A percentile compares a stretch with the other conserved stretches of the same genome.
Evolutionary conservation across 2,329 filamentous ascomycete genomes (phyloP).

Genomic region (Magnaporthiopsis rhizophila): DNA sequence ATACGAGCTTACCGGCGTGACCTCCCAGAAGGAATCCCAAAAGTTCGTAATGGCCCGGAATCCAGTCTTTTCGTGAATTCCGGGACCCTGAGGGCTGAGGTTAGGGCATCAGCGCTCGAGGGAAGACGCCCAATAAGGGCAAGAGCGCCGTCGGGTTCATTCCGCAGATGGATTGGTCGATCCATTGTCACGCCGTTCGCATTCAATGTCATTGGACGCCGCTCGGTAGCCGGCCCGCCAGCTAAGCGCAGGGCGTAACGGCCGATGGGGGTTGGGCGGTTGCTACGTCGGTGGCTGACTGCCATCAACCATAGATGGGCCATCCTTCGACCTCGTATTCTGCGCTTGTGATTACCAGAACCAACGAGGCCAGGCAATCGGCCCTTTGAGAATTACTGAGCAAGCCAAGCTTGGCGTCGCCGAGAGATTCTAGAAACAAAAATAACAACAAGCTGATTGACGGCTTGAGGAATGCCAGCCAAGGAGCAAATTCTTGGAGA

Average conservation of each 20-base stretch:
- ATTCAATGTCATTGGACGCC: neutral
- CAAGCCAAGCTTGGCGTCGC: no score
- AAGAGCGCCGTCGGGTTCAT: neutral
- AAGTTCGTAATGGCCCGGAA: neutral
- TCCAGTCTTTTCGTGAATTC: neutral
- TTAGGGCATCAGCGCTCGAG: neutral
- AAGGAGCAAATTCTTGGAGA: no score
- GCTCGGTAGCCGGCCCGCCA: neutral
- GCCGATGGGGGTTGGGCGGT: neutral
- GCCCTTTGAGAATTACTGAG: no score
- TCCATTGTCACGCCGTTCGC: neutral
- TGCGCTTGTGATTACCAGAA: neutral
- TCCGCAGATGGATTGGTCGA: neutral
- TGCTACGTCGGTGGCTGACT: neutral
- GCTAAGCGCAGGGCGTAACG: neutral
- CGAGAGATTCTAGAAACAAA: no score
- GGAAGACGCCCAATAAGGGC: neutral
- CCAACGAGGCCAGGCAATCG: no score
- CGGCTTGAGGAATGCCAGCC: no score
- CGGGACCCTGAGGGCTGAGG: neutral
- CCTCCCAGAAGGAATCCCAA: neutral
- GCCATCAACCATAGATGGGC: neutral
- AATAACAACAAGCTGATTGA: no score
- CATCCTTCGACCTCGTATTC: neutral
- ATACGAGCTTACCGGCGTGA: neutral